Conservation (phyloP, 495 filamentous ascomycete genomes). For the Tuber borchii region DNA sequence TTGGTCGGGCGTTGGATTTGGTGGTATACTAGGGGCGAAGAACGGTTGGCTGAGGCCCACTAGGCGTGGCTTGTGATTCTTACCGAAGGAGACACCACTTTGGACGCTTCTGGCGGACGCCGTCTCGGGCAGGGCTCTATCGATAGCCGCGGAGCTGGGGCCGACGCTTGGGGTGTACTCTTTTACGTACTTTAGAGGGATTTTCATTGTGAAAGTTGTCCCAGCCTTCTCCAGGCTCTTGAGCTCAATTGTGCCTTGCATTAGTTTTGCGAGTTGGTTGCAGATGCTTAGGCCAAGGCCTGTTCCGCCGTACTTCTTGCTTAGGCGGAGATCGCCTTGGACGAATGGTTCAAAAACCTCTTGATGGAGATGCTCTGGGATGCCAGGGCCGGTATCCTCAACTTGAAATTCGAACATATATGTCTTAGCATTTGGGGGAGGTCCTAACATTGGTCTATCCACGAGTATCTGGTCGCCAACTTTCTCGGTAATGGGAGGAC, state of each 20-base stretch:
- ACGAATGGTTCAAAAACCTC: conserved; percentile 92
- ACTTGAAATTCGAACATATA: conserved; percentile 80
- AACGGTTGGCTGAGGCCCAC: conserved; percentile 81
- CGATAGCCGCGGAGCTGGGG: conserved; percentile 37
- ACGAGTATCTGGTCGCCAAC: conserved; percentile 23
- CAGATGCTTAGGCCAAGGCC: conserved; percentile 88
- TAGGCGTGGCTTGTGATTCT: conserved; percentile 62
- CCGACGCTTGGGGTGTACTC: conserved; percentile 52
- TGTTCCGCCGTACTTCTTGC: conserved; percentile 84
- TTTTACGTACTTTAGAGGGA: conserved; percentile 71
- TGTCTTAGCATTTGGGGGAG: conserved; percentile 53
- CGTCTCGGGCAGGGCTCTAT: conserved; percentile 16
- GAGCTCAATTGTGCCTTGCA: conserved; percentile 70
- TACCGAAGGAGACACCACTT: conserved; percentile 39
- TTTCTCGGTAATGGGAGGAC: conserved; percentile 14
- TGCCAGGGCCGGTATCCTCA: conserved; percentile 84
- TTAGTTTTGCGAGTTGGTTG: conserved; percentile 71
- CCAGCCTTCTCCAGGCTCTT: conserved; percentile 67
- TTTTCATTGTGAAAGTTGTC: conserved; percentile 73
- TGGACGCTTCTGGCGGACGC: conserved; percentile 31
- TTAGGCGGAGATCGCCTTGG: conserved; percentile 79
- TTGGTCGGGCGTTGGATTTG: conserved; percentile 25
- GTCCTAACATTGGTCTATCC: conserved; percentile 18
- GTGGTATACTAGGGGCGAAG: conserved; percentile 57
- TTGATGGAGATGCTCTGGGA: conserved; percentile 65